phyloP scores from a whole-genome alignment of 164 flowering plant species.

The Annona squamosa region DNA sequence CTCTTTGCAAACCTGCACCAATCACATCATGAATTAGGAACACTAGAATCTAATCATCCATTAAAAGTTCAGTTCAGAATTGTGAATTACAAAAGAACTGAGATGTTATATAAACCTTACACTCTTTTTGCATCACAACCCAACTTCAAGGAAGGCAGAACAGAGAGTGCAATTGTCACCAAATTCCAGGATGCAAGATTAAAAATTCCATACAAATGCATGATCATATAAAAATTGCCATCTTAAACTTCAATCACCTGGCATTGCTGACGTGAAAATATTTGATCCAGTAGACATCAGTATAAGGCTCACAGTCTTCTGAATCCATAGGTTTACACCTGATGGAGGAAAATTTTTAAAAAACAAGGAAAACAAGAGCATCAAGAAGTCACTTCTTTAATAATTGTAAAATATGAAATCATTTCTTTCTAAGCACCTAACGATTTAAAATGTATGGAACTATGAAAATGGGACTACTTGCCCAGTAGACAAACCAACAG shows the following conservation, averaged over 20 bases:
- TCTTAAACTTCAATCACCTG: constrained; percentile 37
- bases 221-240: not conserved
- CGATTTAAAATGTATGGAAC: no score
- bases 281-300: constrained; percentile 91
- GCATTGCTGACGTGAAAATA: constrained; percentile 65
- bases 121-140: not conserved
- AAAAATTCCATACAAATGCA: not conserved
- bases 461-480: no score
- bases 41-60: not conserved
- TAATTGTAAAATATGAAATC: not conserved
- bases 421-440: no score
- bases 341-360: constrained; percentile 1
- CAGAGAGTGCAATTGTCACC: not conserved
- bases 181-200: not conserved
- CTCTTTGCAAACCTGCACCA: constrained; percentile 78
- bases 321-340: constrained; percentile 93
- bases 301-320: constrained; percentile 74
- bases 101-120: not conserved
- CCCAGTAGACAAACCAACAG: no score
- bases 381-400: not conserved
- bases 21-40: not conserved
- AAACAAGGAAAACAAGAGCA: not conserved
- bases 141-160: not conserved
- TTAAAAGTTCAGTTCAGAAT: not conserved
- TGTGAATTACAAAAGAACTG: not conserved